phyloP scores from a whole-genome alignment of 371 early-diverging fungal species.

The Paraphysoderma sedebokerense region DNA sequence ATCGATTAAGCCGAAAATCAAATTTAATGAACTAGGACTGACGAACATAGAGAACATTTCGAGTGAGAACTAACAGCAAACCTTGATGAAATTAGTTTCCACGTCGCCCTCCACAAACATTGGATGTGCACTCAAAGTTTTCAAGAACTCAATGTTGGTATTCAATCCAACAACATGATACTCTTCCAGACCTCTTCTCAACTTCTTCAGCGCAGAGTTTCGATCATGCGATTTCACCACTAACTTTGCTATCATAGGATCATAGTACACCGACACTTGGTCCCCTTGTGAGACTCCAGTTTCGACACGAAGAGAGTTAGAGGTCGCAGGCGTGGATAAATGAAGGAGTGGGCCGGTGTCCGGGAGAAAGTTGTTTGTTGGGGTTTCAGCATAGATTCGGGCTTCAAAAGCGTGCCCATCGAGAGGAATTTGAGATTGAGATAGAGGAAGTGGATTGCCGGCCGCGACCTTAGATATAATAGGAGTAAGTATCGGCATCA shows the following conservation, averaged over 20 bases:
- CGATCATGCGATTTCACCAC: slow-evolving; percentile 76
- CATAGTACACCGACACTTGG: slow-evolving; percentile 81
- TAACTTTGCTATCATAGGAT: slow-evolving; percentile 95
- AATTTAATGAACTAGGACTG: too few relatives aligned
- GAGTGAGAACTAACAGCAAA: slow-evolving; percentile 3
- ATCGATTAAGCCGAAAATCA: background rate
- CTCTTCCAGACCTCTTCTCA: slow-evolving; percentile 61
- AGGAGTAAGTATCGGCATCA: background rate
- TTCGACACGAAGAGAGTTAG: slow-evolving; percentile 57
- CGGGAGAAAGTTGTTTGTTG: slow-evolving; percentile 75
- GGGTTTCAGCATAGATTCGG: slow-evolving; percentile 95
- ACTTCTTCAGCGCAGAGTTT: slow-evolving; percentile 56
- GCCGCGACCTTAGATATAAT: slow-evolving; percentile 64
- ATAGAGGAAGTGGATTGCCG: slow-evolving; percentile 55
- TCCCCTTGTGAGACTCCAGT: slow-evolving; percentile 87
- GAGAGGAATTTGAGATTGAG: slow-evolving; percentile 48
- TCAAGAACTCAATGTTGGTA: slow-evolving; percentile 85
- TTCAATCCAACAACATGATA: slow-evolving; percentile 71
- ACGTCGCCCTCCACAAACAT: slow-evolving; percentile 76
- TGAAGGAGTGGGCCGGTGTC: slow-evolving; percentile 78
- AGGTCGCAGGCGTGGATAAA: slow-evolving; percentile 44
- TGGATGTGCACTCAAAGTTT: slow-evolving; percentile 54
- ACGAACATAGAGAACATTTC: background rate
- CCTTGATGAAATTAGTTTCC: slow-evolving; percentile 84
- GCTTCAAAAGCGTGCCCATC: slow-evolving; percentile 92